phyloP scores from a whole-genome alignment of 208 protist species.

The Leishmania tropica region DNA sequence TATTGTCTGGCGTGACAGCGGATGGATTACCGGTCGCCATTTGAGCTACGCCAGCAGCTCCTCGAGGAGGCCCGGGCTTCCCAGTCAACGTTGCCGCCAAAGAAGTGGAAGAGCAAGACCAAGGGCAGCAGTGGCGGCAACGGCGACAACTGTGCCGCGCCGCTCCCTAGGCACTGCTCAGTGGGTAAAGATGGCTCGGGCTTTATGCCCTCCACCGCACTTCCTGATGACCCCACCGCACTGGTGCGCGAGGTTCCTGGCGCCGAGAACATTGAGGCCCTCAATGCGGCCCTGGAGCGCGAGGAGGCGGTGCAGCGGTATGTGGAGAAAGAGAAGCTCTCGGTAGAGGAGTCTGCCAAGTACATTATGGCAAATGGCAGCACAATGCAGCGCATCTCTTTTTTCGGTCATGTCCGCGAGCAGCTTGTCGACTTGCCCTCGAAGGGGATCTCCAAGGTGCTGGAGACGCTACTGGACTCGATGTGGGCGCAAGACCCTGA shows the following conservation, averaged over 20 bases:
- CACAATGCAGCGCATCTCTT: slow-evolving; percentile 82
- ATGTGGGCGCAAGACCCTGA: slow-evolving; percentile 92
- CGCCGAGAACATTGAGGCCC: slow-evolving; percentile 86
- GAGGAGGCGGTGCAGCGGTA: slow-evolving; percentile 92
- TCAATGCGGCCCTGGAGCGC: slow-evolving; percentile 80
- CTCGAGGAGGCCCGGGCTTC: slow-evolving; percentile 58
- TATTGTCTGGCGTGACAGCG: background rate
- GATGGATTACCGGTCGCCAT: slow-evolving; percentile 88
- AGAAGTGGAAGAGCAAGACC: slow-evolving; percentile 31
- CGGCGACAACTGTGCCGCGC: slow-evolving; percentile 12
- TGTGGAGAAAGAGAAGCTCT: slow-evolving; percentile 85
- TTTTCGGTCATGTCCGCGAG: slow-evolving; percentile 74
- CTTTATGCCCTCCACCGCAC: slow-evolving; percentile 46
- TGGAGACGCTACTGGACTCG: slow-evolving; percentile 76
- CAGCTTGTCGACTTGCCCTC: slow-evolving; percentile 54
- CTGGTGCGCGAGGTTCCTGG: slow-evolving; percentile 85
- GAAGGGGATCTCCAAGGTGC: slow-evolving; percentile 66
- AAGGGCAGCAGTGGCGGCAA: slow-evolving; percentile 9
- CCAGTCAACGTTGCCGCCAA: slow-evolving; percentile 17
- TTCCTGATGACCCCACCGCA: slow-evolving; percentile 83
- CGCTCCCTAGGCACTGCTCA: slow-evolving; percentile 5
- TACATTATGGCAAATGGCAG: slow-evolving; percentile 93
- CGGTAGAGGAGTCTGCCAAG: slow-evolving; percentile 71
- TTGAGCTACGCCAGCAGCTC: slow-evolving; percentile 83
- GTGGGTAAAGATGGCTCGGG: slow-evolving; percentile 12